Evolutionary conservation across 192 early-diverging fungal species (phyloP).

Genomic region (Backusella australiensis): DNA sequence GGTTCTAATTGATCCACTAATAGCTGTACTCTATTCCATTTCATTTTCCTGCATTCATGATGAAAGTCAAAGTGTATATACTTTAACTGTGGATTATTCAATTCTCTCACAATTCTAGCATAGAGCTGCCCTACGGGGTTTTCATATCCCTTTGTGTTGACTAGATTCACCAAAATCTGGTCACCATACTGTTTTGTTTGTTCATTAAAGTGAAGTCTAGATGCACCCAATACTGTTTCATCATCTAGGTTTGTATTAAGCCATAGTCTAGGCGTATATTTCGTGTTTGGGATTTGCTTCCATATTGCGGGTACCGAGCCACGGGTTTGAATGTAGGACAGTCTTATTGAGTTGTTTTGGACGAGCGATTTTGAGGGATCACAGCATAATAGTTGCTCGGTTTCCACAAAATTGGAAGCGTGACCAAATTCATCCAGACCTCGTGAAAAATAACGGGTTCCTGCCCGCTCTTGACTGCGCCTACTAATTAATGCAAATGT

Average conservation of each 20-base stretch:
- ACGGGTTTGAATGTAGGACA: conserved; percentile 89
- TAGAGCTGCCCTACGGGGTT: conserved; percentile 77
- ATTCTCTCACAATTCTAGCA: conserved; percentile 52
- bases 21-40: conserved; percentile 82
- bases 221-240: conserved; percentile 32
- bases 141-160: conserved; percentile 94
- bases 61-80: conserved; percentile 98
- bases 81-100: conserved; percentile 51
- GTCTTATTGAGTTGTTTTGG: conserved; percentile 16
- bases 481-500: conserved; percentile 83
- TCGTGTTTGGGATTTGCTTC: conserved; percentile 89
- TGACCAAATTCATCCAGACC: conserved; percentile 89
- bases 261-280: conserved; percentile 84
- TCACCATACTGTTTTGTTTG: conserved; percentile 72
- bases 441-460: conserved; percentile 91
- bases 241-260: conserved; percentile 49
- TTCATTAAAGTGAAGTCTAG: conserved; percentile 66
- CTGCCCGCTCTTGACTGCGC: conserved; percentile 75
- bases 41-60: conserved; percentile 92
- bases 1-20: conserved; percentile 74
- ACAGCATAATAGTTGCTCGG: conserved; percentile 84
- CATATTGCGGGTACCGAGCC: conserved; percentile 94
- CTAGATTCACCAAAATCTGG: conserved; percentile 86
- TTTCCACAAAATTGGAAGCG: conserved; percentile 97
- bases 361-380: conserved; percentile 45